phyloP scores from a whole-genome alignment of 1,284 basidiomycete species.

The Cryptococcus sp. region DNA sequence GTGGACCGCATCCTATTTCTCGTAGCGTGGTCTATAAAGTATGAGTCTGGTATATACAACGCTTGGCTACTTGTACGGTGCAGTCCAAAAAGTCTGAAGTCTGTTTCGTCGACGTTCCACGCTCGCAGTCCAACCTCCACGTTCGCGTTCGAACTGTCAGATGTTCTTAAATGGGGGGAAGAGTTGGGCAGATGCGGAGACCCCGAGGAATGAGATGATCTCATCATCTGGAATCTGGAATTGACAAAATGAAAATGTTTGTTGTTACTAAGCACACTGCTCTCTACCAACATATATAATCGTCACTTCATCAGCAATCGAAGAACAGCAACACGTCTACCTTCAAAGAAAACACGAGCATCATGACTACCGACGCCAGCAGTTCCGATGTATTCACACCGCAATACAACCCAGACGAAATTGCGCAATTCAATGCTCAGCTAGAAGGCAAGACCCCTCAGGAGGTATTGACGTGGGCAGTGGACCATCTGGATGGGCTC shows the following conservation, averaged over 20 bases:
- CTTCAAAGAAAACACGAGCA: not conserved
- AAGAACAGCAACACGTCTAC: conserved; percentile 1
- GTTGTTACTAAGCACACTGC: not conserved
- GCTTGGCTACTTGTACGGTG: too few relatives aligned
- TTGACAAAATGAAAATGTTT: not conserved
- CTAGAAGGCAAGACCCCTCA: conserved; percentile 72
- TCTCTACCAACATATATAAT: not conserved
- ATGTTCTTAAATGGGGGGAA: too few relatives aligned
- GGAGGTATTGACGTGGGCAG: conserved; percentile 79
- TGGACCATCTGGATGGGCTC: conserved; percentile 68
- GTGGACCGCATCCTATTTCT: conserved; percentile 25
- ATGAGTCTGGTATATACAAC: too few relatives aligned
- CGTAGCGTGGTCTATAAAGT: not conserved
- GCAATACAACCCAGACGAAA: conserved; percentile 66
- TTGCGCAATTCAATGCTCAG: conserved; percentile 71
- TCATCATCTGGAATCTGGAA: conserved; percentile 5
- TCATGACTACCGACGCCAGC: conserved; percentile 11
- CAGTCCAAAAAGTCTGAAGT: too few relatives aligned
- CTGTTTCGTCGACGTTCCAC: too few relatives aligned
- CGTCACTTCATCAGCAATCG: not conserved
- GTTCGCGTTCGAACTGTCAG: too few relatives aligned
- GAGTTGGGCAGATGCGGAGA: not conserved
- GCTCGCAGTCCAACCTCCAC: too few relatives aligned
- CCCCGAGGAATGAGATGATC: not conserved
- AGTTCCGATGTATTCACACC: conserved; percentile 46